Base-by-base conservation (phyloP, 2,329 filamentous ascomycete species). In the Paracamarosporium sp. region DNA sequence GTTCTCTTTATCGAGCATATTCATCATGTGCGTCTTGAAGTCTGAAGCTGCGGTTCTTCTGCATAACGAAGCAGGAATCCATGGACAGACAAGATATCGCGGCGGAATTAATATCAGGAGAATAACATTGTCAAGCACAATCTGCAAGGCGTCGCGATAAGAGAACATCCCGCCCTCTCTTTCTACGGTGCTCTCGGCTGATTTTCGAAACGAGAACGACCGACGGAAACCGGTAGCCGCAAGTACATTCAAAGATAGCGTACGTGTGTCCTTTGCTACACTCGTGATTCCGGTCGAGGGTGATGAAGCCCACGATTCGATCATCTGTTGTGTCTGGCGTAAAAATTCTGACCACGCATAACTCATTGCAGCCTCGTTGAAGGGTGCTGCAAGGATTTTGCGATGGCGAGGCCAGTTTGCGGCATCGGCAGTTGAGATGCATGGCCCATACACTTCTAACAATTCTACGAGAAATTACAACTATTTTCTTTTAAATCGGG, bases 291-390 rank as follows among this genome's bases (percentile, higher is more conserved):
- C 24, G n/a, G 43, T 22, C 33, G 63, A 56, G 7, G 44, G 36
- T n/a, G n/a, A n/a, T n/a, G n/a, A n/a, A n/a, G n/a, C n/a, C 65
- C 64, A 70, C 5, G 28, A 54, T 4, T 35, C 33, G 22, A 65
- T 25, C 50, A 67, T 53, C 8, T 64, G 50, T 25, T 48, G 36
- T 0, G 88, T 83, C 76, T 92, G 89, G 33, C 75, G 72, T 55
- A 88, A 79, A 1, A 82, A 81, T 69, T 90, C 86, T 13, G 76
- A 76, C 76, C 87, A 90, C 1, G 81, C 79, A 5, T 76, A 60
- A 2, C 57, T 63, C 55, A 76, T 79, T 38, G 73, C 77, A 30
- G 70, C 72, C 56, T 82, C 79, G 36, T 79, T 80, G 65, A 82
- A 82, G 0, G 74, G 69, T 0, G 75, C 66, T 5, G 76, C 74